Base-by-base conservation (phyloP, 2,329 filamentous ascomycete species). In the Alternaria arbusti region DNA sequence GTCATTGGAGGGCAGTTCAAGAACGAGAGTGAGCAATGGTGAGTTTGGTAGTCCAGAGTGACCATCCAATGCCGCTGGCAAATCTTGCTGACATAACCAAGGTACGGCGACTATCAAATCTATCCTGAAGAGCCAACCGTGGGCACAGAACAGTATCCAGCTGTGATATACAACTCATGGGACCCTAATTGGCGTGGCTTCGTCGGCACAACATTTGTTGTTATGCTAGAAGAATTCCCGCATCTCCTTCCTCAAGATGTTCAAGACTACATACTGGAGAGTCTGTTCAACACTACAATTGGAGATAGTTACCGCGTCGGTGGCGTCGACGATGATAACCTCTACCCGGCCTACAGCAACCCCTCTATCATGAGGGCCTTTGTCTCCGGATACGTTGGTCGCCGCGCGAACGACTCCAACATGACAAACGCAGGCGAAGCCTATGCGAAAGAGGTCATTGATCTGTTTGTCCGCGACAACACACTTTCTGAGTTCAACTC, bases 111-210 rank as follows among this genome's bases (percentile, higher is more conserved):
- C 57, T 89, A 88, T 66, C 84, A 87, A 47, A 78, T 82, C 26
- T 82, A 86, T 45, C 85, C 86, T 0, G 86, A 89, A 67, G 84
- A 90, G 72, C 88, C 88, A 0, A 83, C 82, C 3, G 84, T 89
- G 5, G 87, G 87, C 17, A 84, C 82, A 3, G 57, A 77, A 2
- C 75, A 79, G 15, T 90, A 90, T 65, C 81, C 82, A 1, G 74
- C 82, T 0, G 71, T 75, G 5, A 86, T 87, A 32, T 88, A 89
- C 70, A 82, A 84, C 59, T 83, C 84, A 0, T 90, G 86, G 85
- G 88, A 90, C 67, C 87, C 87, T 2, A 90, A 90, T 64, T 90
- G 88, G 88, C 81, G 88, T 54, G 88, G 87, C 1, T 90, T 90
- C 60, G 82, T 90, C 32, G 86, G 87, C 12, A 88, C 86, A 0